Percentiles rank a stretch among this genome's conserved stretches.
These are phyloP conservation scores for Globisporangium paroecandrum DNA, from an alignment of 352 stramenopile species.

Conservation along the genomic window DNA sequence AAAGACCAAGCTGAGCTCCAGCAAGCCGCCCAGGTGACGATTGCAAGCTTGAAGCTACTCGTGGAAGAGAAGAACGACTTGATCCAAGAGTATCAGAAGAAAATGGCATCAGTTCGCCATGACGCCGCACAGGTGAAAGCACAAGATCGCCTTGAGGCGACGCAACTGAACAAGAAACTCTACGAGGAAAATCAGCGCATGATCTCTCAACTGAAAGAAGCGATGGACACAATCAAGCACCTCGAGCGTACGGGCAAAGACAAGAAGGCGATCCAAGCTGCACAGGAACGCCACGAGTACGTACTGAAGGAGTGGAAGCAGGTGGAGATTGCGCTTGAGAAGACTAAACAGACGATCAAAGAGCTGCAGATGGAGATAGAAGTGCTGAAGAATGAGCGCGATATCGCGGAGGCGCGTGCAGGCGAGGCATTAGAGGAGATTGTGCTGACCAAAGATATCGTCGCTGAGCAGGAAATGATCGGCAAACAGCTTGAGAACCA, in stretches of 20 bases:
- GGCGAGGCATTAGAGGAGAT: constrained; percentile 85
- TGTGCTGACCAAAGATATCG: constrained; percentile 47
- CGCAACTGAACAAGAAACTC: constrained; percentile 61
- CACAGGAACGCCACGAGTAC: constrained; percentile 60
- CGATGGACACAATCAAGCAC: constrained; percentile 58
- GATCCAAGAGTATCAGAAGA: constrained; percentile 58
- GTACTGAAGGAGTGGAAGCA: constrained; percentile 73
- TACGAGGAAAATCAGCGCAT: constrained; percentile 78
- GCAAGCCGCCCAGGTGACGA: constrained; percentile 70
- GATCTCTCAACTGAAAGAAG: constrained; percentile 69
- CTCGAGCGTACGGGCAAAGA: constrained; percentile 57
- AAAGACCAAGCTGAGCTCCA: constrained; percentile 72
- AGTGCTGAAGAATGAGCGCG: constrained; percentile 52
- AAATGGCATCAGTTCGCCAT: constrained; percentile 42
- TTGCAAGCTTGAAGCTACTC: constrained; percentile 78
- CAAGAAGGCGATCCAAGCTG: constrained; percentile 56
- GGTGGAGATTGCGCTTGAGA: constrained; percentile 52
- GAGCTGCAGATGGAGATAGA: constrained; percentile 60
- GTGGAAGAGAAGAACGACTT: constrained; percentile 73
- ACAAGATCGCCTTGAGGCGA: constrained; percentile 49
- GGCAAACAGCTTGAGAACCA: constrained; percentile 51
- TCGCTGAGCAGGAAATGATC: constrained; percentile 29
- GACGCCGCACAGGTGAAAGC: constrained; percentile 48
- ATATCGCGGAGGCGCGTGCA: constrained; percentile 73
- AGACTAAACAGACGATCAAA: constrained; percentile 40